phyloP scores from a whole-genome alignment of 2,329 filamentous ascomycete species.

The Fragosphaeria purpurea region DNA sequence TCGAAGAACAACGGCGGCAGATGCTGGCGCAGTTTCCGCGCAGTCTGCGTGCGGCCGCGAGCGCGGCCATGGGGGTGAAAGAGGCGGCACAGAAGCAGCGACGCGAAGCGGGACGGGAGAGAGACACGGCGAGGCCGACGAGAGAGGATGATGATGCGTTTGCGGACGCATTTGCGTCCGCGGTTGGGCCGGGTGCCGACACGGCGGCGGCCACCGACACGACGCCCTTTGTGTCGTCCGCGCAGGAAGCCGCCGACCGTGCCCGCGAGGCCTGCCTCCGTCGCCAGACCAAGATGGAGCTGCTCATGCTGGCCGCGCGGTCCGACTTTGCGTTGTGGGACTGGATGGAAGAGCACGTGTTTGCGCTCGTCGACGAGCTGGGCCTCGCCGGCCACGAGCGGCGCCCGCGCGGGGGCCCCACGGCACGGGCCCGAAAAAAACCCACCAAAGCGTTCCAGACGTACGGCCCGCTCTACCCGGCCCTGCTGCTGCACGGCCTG shows the following conservation, averaged over 20 bases:
- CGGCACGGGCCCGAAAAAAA: background rate
- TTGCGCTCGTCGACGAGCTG: conserved; percentile 46
- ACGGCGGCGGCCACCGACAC: conserved; percentile 35
- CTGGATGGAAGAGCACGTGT: conserved; percentile 56
- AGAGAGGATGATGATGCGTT: background rate
- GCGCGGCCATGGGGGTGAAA: conserved; percentile 26
- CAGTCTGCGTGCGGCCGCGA: conserved; percentile 29
- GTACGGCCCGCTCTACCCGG: conserved; percentile 55
- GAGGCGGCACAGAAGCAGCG: conserved; percentile 7
- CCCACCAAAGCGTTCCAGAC: conserved; percentile 27
- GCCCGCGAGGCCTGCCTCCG: background rate
- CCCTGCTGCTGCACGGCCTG: conserved; percentile 48
- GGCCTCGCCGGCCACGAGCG: conserved; percentile 21
- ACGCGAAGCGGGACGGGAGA: background rate
- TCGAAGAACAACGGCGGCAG: background rate
- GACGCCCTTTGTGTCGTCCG: conserved; percentile 17
- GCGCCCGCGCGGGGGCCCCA: too few relatives aligned
- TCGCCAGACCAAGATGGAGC: conserved; percentile 28
- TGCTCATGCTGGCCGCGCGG: conserved; percentile 41
- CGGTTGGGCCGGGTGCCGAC: conserved; percentile 18
- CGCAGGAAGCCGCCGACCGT: conserved; percentile 26
- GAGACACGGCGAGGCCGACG: background rate
- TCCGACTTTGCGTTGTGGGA: conserved; percentile 59
- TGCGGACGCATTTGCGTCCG: background rate
- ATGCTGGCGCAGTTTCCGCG: conserved; percentile 29